Base-by-base conservation (phyloP, 306 rosid species). In the Glycine tomentella region DNA sequence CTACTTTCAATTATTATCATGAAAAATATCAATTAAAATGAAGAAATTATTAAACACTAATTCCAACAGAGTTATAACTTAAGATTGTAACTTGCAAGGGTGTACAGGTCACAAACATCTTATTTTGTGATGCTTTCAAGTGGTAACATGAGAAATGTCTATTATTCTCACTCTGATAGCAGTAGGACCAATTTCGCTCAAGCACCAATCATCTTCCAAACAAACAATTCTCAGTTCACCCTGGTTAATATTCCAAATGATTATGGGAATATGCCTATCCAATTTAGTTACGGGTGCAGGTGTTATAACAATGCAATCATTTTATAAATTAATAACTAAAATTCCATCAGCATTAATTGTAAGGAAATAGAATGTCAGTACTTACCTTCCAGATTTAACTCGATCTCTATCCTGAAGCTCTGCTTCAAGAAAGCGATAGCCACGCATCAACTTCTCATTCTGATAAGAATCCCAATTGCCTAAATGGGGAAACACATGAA, bases 321-420 rank as follows among this genome's bases (percentile, higher is more conserved):
- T 66, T 66, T 48, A 65, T 48, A 20, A 15, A 76, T 69, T 25
- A 68, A 55, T 12, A 52, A 50, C 45, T 5, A 10, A 46, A 42
- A 16, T 44, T 38, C 11, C 53, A 57, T 51, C 71, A 14, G 25
- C 6, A 55, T 7, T 50, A 78, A 20, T 75, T 48, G 50, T 3
- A 40, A 79, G 49, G 78, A 80, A 83, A 42, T 25, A 53, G 10
- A 82, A 48, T 48, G 40, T 55, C 46, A 77, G 71, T 8, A 86
- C 90, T 44, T 88, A 96, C 99, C 92, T 87, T 93, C 99, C 99
- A 81, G 97, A 87, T 61, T 90, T 86, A 70, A 96, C 86, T 48
- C 98, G 90, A 81, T 93, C 99, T 92, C 88, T 93, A 51, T 96
- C 97, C 75, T 96, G 99, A 51, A 96, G 84, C 88, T 96, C 98